phyloP scores from a whole-genome alignment of 2,329 filamentous ascomycete genomes.

The Rhynchosporium secalis region DNA sequence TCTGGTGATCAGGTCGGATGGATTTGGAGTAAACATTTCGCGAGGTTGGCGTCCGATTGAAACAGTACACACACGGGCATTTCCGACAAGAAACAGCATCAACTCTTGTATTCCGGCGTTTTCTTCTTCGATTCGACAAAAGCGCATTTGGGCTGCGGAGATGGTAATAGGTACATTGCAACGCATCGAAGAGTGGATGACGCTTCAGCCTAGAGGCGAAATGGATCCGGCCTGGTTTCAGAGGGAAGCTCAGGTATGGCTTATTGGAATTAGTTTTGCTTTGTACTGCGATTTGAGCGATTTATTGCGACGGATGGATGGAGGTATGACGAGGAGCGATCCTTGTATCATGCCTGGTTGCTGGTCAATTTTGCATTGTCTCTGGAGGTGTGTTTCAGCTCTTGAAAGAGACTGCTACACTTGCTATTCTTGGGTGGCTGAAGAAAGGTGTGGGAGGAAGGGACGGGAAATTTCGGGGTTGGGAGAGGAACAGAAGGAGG shows the following conservation, averaged over 20 bases:
- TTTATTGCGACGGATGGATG: not conserved
- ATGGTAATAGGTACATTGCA: slow-evolving; percentile 19
- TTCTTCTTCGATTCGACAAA: slow-evolving; percentile 12
- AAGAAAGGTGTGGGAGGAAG: not conserved
- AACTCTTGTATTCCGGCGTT: slow-evolving; percentile 33
- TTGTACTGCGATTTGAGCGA: slow-evolving; percentile 4
- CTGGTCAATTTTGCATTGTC: not conserved
- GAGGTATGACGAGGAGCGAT: not conserved
- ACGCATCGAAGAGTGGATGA: not conserved
- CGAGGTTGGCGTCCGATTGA: slow-evolving; percentile 49
- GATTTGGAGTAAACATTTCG: slow-evolving; percentile 99
- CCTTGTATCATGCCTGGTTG: not conserved
- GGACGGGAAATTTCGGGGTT: not conserved
- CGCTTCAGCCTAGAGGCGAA: not conserved
- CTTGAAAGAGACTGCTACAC: not conserved
- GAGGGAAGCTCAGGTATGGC: not conserved
- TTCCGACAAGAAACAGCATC: not conserved
- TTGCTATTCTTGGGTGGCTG: slow-evolving; percentile 1
- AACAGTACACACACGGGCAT: not conserved
- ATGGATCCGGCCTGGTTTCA: not conserved
- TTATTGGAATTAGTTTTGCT: slow-evolving; percentile 3
- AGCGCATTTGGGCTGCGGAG: slow-evolving; percentile 22
- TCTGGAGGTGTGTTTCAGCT: not conserved
- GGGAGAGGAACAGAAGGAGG: not conserved
- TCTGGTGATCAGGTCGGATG: slow-evolving; percentile 76